Percentiles rank a stretch among this genome's conserved stretches.
These are phyloP conservation scores for Sphagnum fallax DNA, from an alignment of 228 moss, liverwort and hornwort species.

Conservation along the genomic window DNA sequence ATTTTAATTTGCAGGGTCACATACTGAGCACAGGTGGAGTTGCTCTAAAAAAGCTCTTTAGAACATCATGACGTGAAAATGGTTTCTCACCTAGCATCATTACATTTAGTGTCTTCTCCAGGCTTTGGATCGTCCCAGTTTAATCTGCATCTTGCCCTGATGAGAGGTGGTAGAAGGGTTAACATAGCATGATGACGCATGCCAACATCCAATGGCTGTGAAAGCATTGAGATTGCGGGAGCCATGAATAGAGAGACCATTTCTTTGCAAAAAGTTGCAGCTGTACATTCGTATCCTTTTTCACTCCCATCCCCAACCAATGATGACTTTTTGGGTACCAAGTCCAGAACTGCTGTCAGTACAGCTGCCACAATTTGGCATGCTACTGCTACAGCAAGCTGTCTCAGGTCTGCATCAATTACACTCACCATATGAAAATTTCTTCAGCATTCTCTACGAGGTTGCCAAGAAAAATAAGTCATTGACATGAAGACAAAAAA, in stretches of 20 bases:
- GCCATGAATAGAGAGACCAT: constrained; percentile 46
- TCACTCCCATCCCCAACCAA: constrained; percentile 11
- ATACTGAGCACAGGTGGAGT: too few relatives aligned
- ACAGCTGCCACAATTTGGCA: constrained; percentile 51
- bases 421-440: background rate
- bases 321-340: constrained; percentile 4
- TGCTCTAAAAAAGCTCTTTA: too few relatives aligned
- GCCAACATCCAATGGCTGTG: constrained; percentile 35
- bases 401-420: constrained; percentile 15
- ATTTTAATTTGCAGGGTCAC: too few relatives aligned
- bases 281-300: constrained; percentile 9
- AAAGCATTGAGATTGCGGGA: constrained; percentile 51
- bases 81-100: constrained; percentile 1
- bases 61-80: too few relatives aligned
- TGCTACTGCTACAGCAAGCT: constrained; percentile 41
- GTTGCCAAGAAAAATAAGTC: too few relatives aligned
- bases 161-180: constrained; percentile 56
- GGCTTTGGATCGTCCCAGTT: constrained; percentile 16
- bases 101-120: background rate
- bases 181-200: constrained; percentile 59
- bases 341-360: constrained; percentile 37
- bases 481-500: too few relatives aligned
- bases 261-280: constrained; percentile 45
- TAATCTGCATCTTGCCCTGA: constrained; percentile 42
- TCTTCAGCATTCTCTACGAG: background rate